phyloP scores from a whole-genome alignment of 2,329 filamentous ascomycete genomes.

The Colletotrichum lini region DNA sequence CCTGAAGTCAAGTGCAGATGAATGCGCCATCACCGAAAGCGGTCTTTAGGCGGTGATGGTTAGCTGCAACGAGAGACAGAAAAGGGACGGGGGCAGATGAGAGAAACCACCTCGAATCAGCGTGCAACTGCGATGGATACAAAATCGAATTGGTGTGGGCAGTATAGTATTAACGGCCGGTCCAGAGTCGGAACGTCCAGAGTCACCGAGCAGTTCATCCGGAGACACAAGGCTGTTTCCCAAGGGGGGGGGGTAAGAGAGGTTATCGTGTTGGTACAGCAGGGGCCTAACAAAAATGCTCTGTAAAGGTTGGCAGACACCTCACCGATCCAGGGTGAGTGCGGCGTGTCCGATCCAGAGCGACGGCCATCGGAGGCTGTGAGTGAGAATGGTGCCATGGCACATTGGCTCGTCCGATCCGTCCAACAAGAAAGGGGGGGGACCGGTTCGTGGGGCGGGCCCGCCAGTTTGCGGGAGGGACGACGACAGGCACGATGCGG shows the following conservation, averaged over 20 bases:
- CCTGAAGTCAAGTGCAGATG: neutral
- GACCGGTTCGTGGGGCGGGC: constrained; percentile 20
- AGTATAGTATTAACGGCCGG: neutral
- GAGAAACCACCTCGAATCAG: neutral
- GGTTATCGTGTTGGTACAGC: neutral
- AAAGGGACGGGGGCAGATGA: too few relatives aligned
- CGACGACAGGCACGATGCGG: constrained; percentile 27
- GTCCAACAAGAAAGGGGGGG: constrained; percentile 25
- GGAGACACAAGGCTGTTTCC: constrained; percentile 17
- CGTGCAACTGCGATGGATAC: neutral
- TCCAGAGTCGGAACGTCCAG: constrained; percentile 6
- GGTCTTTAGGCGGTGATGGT: neutral
- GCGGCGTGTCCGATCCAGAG: constrained; percentile 15
- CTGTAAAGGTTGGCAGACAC: neutral
- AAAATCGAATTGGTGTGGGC: neutral
- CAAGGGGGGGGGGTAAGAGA: neutral
- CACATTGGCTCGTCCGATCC: constrained; percentile 33
- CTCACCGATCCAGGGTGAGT: constrained; percentile 28
- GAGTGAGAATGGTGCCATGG: constrained; percentile 32
- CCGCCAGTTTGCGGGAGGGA: constrained; percentile 1
- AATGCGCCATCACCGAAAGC: neutral
- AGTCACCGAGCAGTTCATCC: constrained; percentile 21
- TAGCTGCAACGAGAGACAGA: neutral
- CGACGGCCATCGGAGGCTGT: constrained; percentile 32
- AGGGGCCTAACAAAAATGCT: neutral